Evolutionary conservation across 2,329 filamentous ascomycete genomes (phyloP).

Genomic region (Paramyrothecium sp.): DNA sequence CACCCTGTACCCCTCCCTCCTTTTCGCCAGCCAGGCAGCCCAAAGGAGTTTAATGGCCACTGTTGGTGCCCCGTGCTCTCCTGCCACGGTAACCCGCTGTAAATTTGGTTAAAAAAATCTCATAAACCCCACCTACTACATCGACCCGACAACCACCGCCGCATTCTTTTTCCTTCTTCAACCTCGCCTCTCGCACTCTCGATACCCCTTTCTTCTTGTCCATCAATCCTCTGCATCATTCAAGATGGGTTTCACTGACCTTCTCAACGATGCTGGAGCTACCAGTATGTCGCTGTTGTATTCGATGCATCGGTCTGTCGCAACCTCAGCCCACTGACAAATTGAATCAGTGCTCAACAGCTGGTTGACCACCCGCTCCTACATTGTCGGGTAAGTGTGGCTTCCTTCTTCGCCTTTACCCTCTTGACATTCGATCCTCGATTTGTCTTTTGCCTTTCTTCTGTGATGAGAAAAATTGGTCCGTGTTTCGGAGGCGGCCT

Average conservation of each 20-base stretch:
- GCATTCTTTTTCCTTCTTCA: constrained; percentile 26
- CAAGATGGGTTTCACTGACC: constrained; percentile 70
- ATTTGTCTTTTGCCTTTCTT: constrained; percentile 4
- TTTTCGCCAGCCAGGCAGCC: constrained; percentile 10
- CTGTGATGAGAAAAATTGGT: constrained; percentile 83
- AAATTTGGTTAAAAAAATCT: constrained; percentile 35
- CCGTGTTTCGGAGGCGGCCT: constrained; percentile 92
- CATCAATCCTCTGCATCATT: constrained; percentile 24
- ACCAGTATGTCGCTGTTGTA: constrained; percentile 32
- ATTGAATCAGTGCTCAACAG: constrained; percentile 62
- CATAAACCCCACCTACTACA: constrained; percentile 38
- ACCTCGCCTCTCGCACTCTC: constrained; percentile 26
- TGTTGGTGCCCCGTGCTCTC: constrained; percentile 9
- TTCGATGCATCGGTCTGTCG: constrained; percentile 18
- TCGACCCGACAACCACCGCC: constrained; percentile 32
- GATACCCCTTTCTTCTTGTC: constrained; percentile 16
- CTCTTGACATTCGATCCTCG: not conserved
- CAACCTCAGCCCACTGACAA: constrained; percentile 30
- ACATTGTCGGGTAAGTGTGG: constrained; percentile 75
- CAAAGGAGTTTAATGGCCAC: not conserved
- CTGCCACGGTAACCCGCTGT: constrained; percentile 19
- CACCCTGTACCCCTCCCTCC: constrained; percentile 6
- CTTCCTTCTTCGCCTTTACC: not conserved
- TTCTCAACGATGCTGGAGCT: constrained; percentile 64
- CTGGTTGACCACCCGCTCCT: constrained; percentile 74